Evolutionary conservation across 306 rosid genomes (phyloP).

Genomic region (Aeschynomene evenia): DNA sequence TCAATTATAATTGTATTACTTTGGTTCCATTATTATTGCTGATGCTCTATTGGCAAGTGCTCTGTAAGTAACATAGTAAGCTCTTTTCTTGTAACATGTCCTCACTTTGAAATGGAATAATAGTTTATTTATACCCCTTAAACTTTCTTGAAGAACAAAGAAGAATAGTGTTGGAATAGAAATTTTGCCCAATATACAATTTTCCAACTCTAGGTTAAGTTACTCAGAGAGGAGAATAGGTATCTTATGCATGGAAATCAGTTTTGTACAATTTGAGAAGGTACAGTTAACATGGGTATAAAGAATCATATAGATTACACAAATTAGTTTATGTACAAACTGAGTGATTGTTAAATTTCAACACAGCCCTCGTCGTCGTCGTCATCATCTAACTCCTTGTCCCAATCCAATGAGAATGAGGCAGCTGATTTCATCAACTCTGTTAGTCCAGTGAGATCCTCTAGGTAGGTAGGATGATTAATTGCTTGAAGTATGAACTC

Average conservation of each 20-base stretch:
- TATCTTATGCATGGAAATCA: background rate
- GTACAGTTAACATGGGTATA: background rate
- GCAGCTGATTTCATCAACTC: conserved; percentile 91
- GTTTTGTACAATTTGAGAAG: conserved; percentile 45
- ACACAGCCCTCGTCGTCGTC: conserved; percentile 56
- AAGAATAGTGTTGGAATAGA: background rate
- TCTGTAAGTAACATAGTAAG: background rate
- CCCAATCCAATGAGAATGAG: conserved; percentile 72
- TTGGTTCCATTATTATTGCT: background rate
- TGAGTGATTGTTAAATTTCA: conserved; percentile 50
- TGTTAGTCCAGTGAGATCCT: conserved; percentile 91
- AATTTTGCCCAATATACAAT: too few species aligned
- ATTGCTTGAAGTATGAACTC: conserved; percentile 81
- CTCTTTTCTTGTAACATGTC: background rate
- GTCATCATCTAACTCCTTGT: conserved; percentile 47
- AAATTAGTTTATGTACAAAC: conserved; percentile 38
- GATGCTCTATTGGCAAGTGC: conserved; percentile 1
- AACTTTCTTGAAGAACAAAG: background rate
- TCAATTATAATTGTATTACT: conserved; percentile 11
- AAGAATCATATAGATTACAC: background rate
- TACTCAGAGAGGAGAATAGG: too few species aligned
- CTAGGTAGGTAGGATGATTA: conserved; percentile 90
- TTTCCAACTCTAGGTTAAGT: too few species aligned
- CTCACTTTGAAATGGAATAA: background rate
- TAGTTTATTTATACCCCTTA: background rate